Percentiles rank a stretch among this genome's conserved stretches.
These are phyloP conservation scores for Penicillium verrucosum DNA, from an alignment of 2,329 filamentous ascomycete species.

Conservation along the genomic window DNA sequence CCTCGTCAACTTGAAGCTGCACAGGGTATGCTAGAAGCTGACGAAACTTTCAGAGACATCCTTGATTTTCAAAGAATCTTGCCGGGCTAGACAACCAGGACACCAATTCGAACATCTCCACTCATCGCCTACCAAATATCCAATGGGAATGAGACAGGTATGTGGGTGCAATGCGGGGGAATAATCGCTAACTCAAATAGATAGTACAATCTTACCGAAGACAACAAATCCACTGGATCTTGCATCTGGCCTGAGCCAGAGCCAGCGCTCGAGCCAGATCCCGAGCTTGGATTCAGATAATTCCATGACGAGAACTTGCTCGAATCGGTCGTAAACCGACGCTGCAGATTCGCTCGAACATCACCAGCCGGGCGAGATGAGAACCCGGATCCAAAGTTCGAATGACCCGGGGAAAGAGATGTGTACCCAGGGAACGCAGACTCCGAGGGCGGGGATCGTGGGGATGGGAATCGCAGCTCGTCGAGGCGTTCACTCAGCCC, in stretches of 20 bases:
- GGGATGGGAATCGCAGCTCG: constrained; percentile 72
- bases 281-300: constrained; percentile 59
- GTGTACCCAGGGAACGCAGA: constrained; percentile 70
- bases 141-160: not conserved
- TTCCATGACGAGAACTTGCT: constrained; percentile 74
- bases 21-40: not conserved
- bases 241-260: constrained; percentile 31
- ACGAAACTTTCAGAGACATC: not conserved
- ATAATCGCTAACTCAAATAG: not conserved
- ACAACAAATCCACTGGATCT: constrained; percentile 53
- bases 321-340: constrained; percentile 91
- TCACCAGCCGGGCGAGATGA: constrained; percentile 57
- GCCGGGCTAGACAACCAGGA: not conserved
- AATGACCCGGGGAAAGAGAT: constrained; percentile 67
- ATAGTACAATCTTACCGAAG: constrained; percentile 46
- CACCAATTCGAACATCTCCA: not conserved
- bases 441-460: constrained; percentile 76
- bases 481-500: constrained; percentile 67
- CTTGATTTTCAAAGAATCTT: not conserved
- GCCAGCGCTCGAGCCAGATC: constrained; percentile 49
- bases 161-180: not conserved
- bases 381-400: constrained; percentile 59
- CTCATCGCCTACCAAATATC: not conserved
- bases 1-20: not conserved
- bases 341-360: constrained; percentile 72